Evolutionary conservation across 2,329 filamentous ascomycete genomes (phyloP).

Genomic region (Trichoderma afroharzianum): DNA sequence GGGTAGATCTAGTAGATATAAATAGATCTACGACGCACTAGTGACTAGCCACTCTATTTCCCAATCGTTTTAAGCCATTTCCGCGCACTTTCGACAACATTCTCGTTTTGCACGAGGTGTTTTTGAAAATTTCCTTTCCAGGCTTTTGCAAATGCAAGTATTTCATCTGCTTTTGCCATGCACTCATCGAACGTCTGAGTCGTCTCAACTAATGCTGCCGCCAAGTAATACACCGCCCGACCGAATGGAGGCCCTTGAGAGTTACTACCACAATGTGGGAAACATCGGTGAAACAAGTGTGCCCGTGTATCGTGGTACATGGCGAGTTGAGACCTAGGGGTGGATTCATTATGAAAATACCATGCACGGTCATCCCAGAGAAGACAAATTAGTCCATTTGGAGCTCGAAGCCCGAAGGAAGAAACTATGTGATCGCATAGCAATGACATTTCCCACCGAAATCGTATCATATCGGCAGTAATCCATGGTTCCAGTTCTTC

Average conservation of each 20-base stretch:
- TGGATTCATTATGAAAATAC: background rate
- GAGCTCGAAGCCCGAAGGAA: background rate
- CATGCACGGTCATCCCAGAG: background rate
- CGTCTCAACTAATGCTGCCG: background rate
- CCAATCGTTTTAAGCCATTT: background rate
- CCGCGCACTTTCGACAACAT: background rate
- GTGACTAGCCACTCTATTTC: background rate
- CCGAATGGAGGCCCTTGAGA: background rate
- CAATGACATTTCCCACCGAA: background rate
- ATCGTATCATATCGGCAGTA: background rate
- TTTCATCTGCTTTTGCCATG: no score
- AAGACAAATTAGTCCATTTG: background rate
- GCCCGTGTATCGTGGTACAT: no score
- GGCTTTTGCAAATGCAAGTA: background rate
- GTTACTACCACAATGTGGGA: background rate
- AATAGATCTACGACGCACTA: background rate
- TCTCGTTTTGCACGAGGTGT: background rate
- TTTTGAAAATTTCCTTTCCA: background rate
- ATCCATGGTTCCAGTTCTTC: background rate
- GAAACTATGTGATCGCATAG: background rate
- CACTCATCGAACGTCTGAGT: background rate
- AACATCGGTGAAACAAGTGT: background rate
- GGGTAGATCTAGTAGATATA: no score
- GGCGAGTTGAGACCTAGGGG: background rate
- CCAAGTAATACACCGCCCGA: background rate